Base-by-base conservation (phyloP, 2,329 filamentous ascomycete species). In the Geosmithia putterillii region DNA sequence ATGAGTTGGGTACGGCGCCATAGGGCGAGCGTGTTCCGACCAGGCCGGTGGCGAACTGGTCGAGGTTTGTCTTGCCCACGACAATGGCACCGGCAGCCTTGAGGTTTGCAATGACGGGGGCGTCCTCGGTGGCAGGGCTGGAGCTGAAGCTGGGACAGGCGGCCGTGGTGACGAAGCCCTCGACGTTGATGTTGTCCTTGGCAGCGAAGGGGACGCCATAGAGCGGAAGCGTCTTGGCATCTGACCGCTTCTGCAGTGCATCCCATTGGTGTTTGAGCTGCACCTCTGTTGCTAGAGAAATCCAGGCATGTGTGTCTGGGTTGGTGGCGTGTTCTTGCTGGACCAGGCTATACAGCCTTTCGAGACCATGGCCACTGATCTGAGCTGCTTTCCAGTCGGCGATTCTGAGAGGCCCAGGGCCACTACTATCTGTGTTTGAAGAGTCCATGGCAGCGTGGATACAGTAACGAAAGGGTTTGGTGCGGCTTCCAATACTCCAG, bases 21-120 rank as follows among this genome's bases (percentile, higher is more conserved):
- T 73, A 77, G 0, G 76, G 75, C 3, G 73, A 77, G 25, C 78
- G 67, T 8, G 73, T 76, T 8, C 77, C 78, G 7, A 73, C 74
- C 4, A 81, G 64, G 0, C 78, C 77, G 1, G 77, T 80, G 1
- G 76, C 77, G 7, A 81, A 67, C 50, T 81, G 76, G 47, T 81
- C 77, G 42, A 81, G 64, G 50, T 73, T 74, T 14, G 44, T 46
- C 38, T 50, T 81, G 8, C 76, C 77, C 23, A 80, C 60, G 25
- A 75, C 65, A 2, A 80, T 58, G 2, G 71, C 77, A 1, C 76
- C 76, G 7, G 71, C 67, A 1, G 64, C 60, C 19, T 73, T 64
- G 15, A 78, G 57, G 20, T 60, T 66, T 7, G 69, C 56, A 8
- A 76, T 65, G 2, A 75, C 67, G 1, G 62, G 57, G 1, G 73